These are phyloP conservation scores for Sarcocystis neurona DNA, from an alignment of 169 alveolate genomes.

Conservation along the genomic window DNA sequence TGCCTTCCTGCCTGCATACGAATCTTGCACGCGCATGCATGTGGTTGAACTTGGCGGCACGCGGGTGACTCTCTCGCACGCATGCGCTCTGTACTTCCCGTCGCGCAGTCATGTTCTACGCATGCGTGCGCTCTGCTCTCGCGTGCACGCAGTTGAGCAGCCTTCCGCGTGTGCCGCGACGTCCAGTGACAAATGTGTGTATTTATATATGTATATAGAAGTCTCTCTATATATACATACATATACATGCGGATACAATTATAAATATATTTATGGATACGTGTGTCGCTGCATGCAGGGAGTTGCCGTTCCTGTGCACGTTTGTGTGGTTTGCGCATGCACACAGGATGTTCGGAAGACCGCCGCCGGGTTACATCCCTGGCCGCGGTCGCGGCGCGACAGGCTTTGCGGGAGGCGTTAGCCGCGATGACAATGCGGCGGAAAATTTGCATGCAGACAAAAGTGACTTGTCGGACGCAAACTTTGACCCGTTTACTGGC, in stretches of 20 bases:
- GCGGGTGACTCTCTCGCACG: not conserved
- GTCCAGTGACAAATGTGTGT: no score
- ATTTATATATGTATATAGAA: not conserved
- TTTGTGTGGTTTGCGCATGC: not conserved
- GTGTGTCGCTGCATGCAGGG: not conserved
- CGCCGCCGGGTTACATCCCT: slow-evolving; percentile 78
- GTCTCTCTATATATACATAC: not conserved
- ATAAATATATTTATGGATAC: not conserved
- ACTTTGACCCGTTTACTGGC: slow-evolving; percentile 92
- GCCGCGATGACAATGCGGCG: slow-evolving; percentile 92
- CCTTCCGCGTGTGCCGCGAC: not conserved
- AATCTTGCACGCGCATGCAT: not conserved
- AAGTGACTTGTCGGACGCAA: slow-evolving; percentile 87
- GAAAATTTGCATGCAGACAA: slow-evolving; percentile 76
- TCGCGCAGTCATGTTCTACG: not conserved
- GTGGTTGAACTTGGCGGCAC: not conserved
- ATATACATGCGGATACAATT: not conserved
- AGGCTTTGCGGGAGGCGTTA: slow-evolving; percentile 93
- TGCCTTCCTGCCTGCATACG: no score
- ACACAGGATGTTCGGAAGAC: slow-evolving; percentile 66
- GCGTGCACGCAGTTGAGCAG: not conserved
- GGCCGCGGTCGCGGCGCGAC: slow-evolving; percentile 83
- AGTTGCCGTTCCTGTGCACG: not conserved
- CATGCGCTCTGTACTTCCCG: not conserved
- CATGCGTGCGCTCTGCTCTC: not conserved